Conservation (phyloP, 2,329 filamentous ascomycete species). For the Botrytis squamosa region DNA sequence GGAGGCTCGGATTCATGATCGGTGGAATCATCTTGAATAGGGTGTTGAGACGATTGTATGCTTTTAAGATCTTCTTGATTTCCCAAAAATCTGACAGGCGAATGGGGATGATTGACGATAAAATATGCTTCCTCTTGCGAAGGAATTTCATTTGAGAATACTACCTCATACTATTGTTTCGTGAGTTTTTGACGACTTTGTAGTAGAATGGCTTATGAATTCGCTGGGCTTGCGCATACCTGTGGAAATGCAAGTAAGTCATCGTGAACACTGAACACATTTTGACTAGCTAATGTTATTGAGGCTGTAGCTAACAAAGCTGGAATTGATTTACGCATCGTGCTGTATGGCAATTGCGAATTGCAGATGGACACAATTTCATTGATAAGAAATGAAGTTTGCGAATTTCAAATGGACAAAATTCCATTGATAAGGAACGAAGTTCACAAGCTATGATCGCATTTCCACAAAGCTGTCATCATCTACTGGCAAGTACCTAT, state of each 20-base stretch:
- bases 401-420: slow-evolving; percentile 12
- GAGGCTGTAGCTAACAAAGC: slow-evolving; percentile 34
- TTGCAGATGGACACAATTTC: slow-evolving; percentile 7
- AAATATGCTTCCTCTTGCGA: slow-evolving; percentile 55
- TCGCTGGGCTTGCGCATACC: slow-evolving; percentile 43
- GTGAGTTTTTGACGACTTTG: slow-evolving; percentile 25
- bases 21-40: slow-evolving; percentile 16
- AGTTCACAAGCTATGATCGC: slow-evolving; percentile 3
- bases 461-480: slow-evolving; percentile 21
- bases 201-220: neutral
- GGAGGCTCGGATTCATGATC: slow-evolving; percentile 30
- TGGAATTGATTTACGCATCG: slow-evolving; percentile 36
- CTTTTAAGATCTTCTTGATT: slow-evolving; percentile 25
- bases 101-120: slow-evolving; percentile 42
- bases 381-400: slow-evolving; percentile 20
- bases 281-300: slow-evolving; percentile 51
- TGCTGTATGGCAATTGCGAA: slow-evolving; percentile 37
- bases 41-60: slow-evolving; percentile 29
- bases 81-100: slow-evolving; percentile 22
- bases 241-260: slow-evolving; percentile 71
- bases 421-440: slow-evolving; percentile 16
- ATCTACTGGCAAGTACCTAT: neutral
- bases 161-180: slow-evolving; percentile 57
- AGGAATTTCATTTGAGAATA: slow-evolving; percentile 60
- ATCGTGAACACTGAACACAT: slow-evolving; percentile 68